Percentiles rank a stretch among this genome's conserved stretches.
phyloP scores from a whole-genome alignment of 2,329 filamentous ascomycete genomes.

The Penicillium aurantiogriseum region DNA sequence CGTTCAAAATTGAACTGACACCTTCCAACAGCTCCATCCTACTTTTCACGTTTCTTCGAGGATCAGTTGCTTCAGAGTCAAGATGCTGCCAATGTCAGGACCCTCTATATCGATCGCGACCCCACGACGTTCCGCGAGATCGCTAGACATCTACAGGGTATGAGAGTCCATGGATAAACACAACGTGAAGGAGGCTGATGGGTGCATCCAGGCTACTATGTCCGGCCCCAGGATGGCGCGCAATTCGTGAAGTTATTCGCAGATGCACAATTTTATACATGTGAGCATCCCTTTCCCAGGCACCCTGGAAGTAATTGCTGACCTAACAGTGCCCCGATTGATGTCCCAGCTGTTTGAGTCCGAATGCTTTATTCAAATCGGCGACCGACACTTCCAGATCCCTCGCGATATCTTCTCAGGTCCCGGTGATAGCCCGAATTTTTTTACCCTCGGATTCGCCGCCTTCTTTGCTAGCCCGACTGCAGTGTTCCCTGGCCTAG shows the following conservation, averaged over 20 bases:
- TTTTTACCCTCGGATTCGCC: slow-evolving; percentile 87
- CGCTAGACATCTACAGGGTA: slow-evolving; percentile 78
- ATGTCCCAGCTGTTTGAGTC: slow-evolving; percentile 89
- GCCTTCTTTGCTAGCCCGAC: slow-evolving; percentile 79
- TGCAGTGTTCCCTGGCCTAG: slow-evolving; percentile 82
- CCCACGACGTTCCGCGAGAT: slow-evolving; percentile 87
- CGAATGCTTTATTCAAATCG: slow-evolving; percentile 89
- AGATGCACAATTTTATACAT: slow-evolving; percentile 90
- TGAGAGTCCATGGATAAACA: neutral
- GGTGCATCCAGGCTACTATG: slow-evolving; percentile 65
- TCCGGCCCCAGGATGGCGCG: slow-evolving; percentile 73
- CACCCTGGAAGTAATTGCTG: neutral
- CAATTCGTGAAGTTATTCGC: slow-evolving; percentile 93
- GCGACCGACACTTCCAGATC: slow-evolving; percentile 82
- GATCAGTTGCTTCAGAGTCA: slow-evolving; percentile 68
- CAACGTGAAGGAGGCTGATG: slow-evolving; percentile 5
- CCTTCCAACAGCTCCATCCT: slow-evolving; percentile 74
- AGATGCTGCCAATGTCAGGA: slow-evolving; percentile 63
- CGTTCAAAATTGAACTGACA: slow-evolving; percentile 43
- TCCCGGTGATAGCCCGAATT: slow-evolving; percentile 91
- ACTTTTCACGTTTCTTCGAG: slow-evolving; percentile 91
- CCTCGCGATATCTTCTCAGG: slow-evolving; percentile 81
- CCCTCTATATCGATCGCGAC: slow-evolving; percentile 93
- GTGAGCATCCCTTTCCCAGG: slow-evolving; percentile 50
- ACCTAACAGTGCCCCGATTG: slow-evolving; percentile 71